These are phyloP conservation scores for Debaryomyces fabryi DNA, from an alignment of 1,139 yeast genomes.

Conservation along the genomic window DNA sequence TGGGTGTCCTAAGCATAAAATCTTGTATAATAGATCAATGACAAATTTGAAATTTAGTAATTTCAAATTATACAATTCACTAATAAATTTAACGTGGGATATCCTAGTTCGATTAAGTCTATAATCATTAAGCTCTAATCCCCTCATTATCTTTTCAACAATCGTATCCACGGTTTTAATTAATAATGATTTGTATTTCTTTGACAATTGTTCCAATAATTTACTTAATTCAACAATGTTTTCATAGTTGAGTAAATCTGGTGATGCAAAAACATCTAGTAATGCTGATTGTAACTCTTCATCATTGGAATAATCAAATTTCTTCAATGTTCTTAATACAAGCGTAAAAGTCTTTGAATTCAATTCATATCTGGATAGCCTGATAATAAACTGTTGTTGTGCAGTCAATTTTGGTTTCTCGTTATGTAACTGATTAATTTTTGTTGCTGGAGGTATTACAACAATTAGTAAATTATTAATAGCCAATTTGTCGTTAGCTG, in stretches of 20 bases:
- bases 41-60: slow-evolving; percentile 53
- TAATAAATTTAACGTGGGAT: slow-evolving; percentile 62
- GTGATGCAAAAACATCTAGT: slow-evolving; percentile 57
- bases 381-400: slow-evolving; percentile 53
- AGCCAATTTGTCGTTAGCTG: slow-evolving; percentile 59
- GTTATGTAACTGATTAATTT: slow-evolving; percentile 24
- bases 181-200: slow-evolving; percentile 39
- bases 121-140: slow-evolving; percentile 68
- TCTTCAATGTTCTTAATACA: slow-evolving; percentile 44
- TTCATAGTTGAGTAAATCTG: slow-evolving; percentile 64
- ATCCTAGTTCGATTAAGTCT: slow-evolving; percentile 62
- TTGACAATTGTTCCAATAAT: slow-evolving; percentile 42
- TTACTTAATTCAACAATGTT: slow-evolving; percentile 54
- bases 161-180: slow-evolving; percentile 62
- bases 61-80: slow-evolving; percentile 55
- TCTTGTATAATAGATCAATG: slow-evolving; percentile 57
- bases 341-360: slow-evolving; percentile 33
- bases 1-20: slow-evolving; percentile 70
- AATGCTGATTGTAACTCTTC: slow-evolving; percentile 42
- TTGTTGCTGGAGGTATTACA: slow-evolving; percentile 59
- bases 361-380: slow-evolving; percentile 56
- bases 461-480: slow-evolving; percentile 61
- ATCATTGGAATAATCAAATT: slow-evolving; percentile 50
- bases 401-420: slow-evolving; percentile 27
- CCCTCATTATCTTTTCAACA: slow-evolving; percentile 63